A percentile compares a stretch with the other conserved stretches of the same genome.
These are phyloP conservation scores for Clitoria ternatea DNA, from an alignment of 306 rosid genomes.

Conservation along the genomic window DNA sequence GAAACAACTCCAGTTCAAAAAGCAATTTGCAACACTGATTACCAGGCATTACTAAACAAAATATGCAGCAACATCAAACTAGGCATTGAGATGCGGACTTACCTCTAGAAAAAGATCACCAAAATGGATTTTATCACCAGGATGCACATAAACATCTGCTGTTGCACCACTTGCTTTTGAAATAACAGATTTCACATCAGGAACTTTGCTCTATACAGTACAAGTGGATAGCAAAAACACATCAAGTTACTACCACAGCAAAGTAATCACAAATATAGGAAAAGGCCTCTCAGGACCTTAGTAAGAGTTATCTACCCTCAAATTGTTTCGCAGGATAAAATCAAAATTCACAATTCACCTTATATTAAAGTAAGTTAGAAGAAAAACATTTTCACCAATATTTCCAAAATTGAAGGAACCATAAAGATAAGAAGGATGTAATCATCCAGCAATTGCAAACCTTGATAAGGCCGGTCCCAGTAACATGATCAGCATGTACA, in stretches of 20 bases:
- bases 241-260: neutral
- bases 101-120: constrained; percentile 91
- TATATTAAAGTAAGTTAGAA: neutral
- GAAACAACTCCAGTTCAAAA: neutral
- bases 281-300: neutral
- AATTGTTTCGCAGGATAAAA: neutral
- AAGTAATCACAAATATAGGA: neutral
- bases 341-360: neutral
- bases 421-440: neutral
- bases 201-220: constrained; percentile 54
- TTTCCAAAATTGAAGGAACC: neutral
- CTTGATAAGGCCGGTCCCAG: constrained; percentile 92
- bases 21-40: neutral
- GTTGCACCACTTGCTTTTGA: constrained; percentile 80
- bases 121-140: constrained; percentile 54
- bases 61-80: neutral
- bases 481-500: constrained; percentile 98
- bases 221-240: constrained; percentile 14
- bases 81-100: constrained; percentile 11
- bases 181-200: constrained; percentile 73
- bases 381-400: neutral
- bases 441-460: constrained; percentile 25
- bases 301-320: neutral
- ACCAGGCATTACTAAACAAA: neutral
- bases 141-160: constrained; percentile 62